Conservation (phyloP, 73 alveolate species). For the Paramecium octaurelia region DNA sequence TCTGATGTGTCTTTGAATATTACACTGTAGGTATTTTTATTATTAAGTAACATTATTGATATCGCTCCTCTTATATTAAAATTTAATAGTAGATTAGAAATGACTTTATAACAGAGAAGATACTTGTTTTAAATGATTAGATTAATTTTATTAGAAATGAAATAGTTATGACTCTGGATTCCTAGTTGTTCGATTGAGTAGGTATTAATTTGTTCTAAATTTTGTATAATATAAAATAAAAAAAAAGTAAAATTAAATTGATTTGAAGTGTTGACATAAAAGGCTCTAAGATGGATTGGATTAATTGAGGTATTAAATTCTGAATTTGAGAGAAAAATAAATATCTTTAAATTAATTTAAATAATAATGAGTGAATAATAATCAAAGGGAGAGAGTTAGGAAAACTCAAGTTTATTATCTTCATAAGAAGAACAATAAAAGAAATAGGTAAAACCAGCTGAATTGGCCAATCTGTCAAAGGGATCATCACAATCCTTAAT, state of each 20-base stretch:
- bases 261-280: background rate
- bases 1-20: background rate
- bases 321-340: background rate
- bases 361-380: conserved; percentile 16
- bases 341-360: background rate
- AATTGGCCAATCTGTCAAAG: background rate
- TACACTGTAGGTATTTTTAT: no score
- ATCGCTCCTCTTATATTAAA: no score
- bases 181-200: background rate
- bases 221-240: background rate
- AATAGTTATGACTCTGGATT: background rate
- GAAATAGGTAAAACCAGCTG: background rate
- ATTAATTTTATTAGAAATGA: background rate
- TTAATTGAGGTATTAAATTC: background rate
- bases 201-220: background rate
- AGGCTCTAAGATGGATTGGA: background rate
- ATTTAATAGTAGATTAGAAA: no score
- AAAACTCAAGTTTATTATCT: conserved; percentile 1
- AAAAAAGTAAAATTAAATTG: background rate
- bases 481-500: background rate
- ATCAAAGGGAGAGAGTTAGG: background rate
- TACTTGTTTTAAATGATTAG: background rate
- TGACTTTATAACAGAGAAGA: background rate
- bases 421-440: background rate
- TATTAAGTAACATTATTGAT: background rate